Conservation (phyloP, 352 stramenopile genomes). For the Elongisporangium senticosum region DNA sequence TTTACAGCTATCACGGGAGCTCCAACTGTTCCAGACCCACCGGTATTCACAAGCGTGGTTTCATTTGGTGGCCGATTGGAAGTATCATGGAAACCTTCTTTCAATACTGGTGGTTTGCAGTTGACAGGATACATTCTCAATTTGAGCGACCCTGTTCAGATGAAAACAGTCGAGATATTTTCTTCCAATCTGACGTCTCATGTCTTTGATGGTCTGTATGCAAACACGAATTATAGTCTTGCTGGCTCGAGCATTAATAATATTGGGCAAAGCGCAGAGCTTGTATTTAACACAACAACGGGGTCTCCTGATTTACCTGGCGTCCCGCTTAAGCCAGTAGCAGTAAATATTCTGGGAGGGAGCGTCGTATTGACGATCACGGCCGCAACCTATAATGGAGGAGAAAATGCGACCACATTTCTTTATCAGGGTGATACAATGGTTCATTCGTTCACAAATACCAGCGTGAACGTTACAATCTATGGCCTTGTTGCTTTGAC, state of each 20-base stretch:
- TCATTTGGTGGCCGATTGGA: slow-evolving; percentile 39
- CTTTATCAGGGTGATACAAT: slow-evolving; percentile 20
- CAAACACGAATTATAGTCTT: slow-evolving; percentile 20
- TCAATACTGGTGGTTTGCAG: slow-evolving; percentile 36
- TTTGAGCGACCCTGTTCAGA: slow-evolving; percentile 3
- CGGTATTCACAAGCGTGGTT: slow-evolving; percentile 11
- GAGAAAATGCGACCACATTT: slow-evolving; percentile 23
- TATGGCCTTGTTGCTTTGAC: slow-evolving; percentile 26
- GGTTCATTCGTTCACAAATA: slow-evolving; percentile 16
- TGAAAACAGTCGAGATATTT: slow-evolving; percentile 5
- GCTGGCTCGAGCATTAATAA: slow-evolving; percentile 14
- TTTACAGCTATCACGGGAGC: slow-evolving; percentile 10
- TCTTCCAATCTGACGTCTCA: slow-evolving; percentile 1
- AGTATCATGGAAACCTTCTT: slow-evolving; percentile 27
- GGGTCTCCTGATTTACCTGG: slow-evolving; percentile 14
- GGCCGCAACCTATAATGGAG: slow-evolving; percentile 29
- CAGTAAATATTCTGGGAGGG: slow-evolving; percentile 18
- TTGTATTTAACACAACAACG: slow-evolving; percentile 12
- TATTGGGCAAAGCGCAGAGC: slow-evolving; percentile 12
- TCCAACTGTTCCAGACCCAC: slow-evolving; percentile 20
- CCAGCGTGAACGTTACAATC: slow-evolving; percentile 18
- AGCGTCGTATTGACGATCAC: slow-evolving; percentile 13
- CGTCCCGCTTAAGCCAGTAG: slow-evolving; percentile 10
- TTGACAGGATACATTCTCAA: slow-evolving; percentile 23
- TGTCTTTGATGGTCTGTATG: slow-evolving; percentile 15